Evolutionary conservation across 139 green algal species (phyloP).

Genomic region (Gonium pectorale): DNA sequence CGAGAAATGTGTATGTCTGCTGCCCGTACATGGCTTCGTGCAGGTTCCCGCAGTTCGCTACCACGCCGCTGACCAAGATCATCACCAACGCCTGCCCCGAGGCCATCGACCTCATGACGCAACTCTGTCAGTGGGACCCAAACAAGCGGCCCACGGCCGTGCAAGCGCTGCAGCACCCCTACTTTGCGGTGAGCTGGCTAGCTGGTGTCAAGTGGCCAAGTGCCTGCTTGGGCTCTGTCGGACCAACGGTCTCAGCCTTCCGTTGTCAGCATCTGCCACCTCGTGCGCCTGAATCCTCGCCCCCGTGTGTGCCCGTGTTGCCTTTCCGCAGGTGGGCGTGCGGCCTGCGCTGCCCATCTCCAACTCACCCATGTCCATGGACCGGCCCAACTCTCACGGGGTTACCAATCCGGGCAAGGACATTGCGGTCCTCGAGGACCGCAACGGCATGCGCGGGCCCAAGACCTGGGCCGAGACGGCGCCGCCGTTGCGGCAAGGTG

Average conservation of each 20-base stretch:
- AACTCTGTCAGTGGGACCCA: constrained; percentile 88
- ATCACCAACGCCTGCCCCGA: constrained; percentile 85
- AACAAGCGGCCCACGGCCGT: constrained; percentile 84
- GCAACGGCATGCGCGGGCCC: constrained; percentile 40
- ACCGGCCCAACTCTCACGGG: constrained; percentile 44
- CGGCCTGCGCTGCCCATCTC: constrained; percentile 43
- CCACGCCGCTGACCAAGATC: constrained; percentile 72
- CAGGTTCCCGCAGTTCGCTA: constrained; percentile 71
- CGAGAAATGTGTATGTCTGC: no score
- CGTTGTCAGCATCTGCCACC: no score
- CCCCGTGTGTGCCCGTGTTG: background rate
- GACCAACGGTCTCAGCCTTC: no score
- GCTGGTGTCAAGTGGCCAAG: background rate
- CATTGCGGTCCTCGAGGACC: constrained; percentile 41
- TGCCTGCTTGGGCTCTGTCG: background rate
- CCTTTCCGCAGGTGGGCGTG: constrained; percentile 36
- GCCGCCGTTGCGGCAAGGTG: constrained; percentile 38
- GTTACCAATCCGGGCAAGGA: constrained; percentile 33
- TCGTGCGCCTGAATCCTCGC: background rate
- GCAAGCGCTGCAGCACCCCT: constrained; percentile 66
- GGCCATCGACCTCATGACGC: constrained; percentile 90
- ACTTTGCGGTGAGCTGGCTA: constrained; percentile 40
- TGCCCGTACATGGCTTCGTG: no score
- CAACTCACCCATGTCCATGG: constrained; percentile 29
- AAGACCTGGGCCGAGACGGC: constrained; percentile 51